phyloP scores from a whole-genome alignment of 306 rosid species.

The Lupinus albus region DNA sequence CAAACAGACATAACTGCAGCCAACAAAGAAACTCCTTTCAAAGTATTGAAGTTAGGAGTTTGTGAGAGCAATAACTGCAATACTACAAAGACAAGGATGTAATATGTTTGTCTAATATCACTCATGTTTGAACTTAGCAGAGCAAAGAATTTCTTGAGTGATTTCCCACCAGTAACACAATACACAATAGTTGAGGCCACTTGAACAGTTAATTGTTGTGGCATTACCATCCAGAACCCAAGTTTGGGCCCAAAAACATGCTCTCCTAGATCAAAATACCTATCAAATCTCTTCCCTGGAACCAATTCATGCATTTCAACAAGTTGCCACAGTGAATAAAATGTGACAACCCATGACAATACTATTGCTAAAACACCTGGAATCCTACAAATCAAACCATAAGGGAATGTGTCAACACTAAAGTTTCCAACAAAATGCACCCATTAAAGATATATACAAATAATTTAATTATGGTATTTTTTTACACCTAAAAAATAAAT shows the following conservation, averaged over 20 bases:
- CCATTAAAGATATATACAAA: neutral
- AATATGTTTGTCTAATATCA: conserved; percentile 50
- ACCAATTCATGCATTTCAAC: conserved; percentile 59
- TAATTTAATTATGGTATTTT: neutral
- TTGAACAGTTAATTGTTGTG: conserved; percentile 60
- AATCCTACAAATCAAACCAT: conserved; percentile 41
- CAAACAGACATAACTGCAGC: conserved; percentile 67
- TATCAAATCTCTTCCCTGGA: conserved; percentile 58
- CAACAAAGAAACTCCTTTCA: conserved; percentile 56
- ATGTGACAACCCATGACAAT: conserved; percentile 62
- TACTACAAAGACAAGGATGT: conserved; percentile 46
- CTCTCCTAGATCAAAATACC: conserved; percentile 62
- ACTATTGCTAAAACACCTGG: conserved; percentile 48
- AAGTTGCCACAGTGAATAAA: conserved; percentile 67
- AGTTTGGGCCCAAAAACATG: conserved; percentile 51
- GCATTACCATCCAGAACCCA: conserved; percentile 61
- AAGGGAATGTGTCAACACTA: neutral
- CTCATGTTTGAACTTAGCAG: neutral
- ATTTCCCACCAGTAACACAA: conserved; percentile 69
- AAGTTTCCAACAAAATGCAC: neutral
- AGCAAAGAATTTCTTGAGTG: conserved; percentile 60
- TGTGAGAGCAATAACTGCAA: conserved; percentile 59
- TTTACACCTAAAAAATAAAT: too few relatives aligned
- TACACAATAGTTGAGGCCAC: conserved; percentile 65
- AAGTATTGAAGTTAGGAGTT: conserved; percentile 61